Evolutionary conservation across 257 asterid genomes (phyloP), one percentile per base, ranked within the genome.

Genomic region (Buddleja alternifolia): DNA sequence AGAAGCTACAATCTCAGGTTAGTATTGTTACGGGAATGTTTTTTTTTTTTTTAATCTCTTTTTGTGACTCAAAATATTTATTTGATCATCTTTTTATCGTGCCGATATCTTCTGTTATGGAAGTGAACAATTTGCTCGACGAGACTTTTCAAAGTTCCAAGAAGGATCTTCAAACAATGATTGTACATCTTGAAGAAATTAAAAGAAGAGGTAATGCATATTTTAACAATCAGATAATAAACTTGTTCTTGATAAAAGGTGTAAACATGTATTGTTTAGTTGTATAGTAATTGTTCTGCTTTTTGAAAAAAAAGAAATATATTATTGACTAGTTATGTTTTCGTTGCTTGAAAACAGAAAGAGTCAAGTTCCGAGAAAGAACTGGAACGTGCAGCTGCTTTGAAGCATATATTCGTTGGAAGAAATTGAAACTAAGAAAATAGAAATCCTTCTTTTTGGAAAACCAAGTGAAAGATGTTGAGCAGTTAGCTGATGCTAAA

Each of bases 1-100:
- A 89, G 69, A 88, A 80, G 77, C 87, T 87, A 32, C 93, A 88
- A 71, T 79, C 91, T 55, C 97, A 92, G 97, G 97, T 92, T 64
- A 50, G 81, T 63, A 42, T 60, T 57, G 21, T 29, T 40, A 11
- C 34, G 5, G 5, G 5, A 29, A 29, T 29, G 34, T n/a, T n/a
- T n/a, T n/a, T n/a, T 29, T 1, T 29, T 5, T 29, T 29, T 29
- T 2, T 5, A 29, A 29, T 1, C 34, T 29, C 34, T 1, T 29
- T 1, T 1, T 29, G 5, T 29, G 34, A 29, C 3, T 29, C 34
- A 5, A 29, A 29, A 29, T 29, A 29, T 29, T 29, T 29, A 29
- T 29, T 1, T 5, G 34, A 29, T 29, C 5, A 29, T 1, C 34
- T 29, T 5, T 29, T 29, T 29, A 29, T 29, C 34, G 34, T 29